Evolutionary conservation across 768 basidiomycete genomes (phyloP), one percentile per base, ranked within the genome.

Genomic region (Tubosaeta brunneosetosa): DNA sequence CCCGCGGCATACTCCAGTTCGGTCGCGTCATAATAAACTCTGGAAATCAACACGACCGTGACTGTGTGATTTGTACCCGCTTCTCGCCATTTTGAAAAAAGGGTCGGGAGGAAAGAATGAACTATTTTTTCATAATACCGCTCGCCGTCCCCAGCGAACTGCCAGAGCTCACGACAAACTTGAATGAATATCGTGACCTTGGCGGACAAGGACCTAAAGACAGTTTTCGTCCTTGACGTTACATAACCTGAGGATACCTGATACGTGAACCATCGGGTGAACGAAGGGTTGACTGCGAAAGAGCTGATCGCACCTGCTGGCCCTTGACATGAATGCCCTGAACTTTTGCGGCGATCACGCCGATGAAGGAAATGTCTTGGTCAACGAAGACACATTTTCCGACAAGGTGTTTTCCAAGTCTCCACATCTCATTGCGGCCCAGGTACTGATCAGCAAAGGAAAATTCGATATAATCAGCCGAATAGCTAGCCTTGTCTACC

Each of bases 101-200:
- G 79, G 13, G 88, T 81, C 1, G 95, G 94, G 8, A 99, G 81
- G 73, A 97, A 97, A 3, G 94, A 91, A 66, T 97, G 94, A 3
- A 95, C 88, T n/a, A 95, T 89, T 73, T 98, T 98, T 67, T 98
- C 97, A 65, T 91, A 88, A 70, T 88, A 93, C 6, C 94, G 83
- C 67, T 97, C 94, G 22, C 97, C 97, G 55, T 98, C 97, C 33
- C 91, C 93, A 22, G 94, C 82, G 64, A 98, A 98, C 62, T 97
- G 91, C 91, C 92, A 98, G 50, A 97, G 82, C 65, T 98, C 97
- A 44, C 86, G 83, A 66, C 93, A 95, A 14, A 99, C 88, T 75
- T 97, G 94, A 44, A 99, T 92, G 68, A 97, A 95, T 51, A 98
- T 86, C 17, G 91, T 97, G 33, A 88, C 80, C 63, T 88, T 92